A percentile compares a stretch with the other conserved stretches of the same genome.
phyloP scores from a whole-genome alignment of 169 alveolate genomes.

The Plasmodium billcollinsi region DNA sequence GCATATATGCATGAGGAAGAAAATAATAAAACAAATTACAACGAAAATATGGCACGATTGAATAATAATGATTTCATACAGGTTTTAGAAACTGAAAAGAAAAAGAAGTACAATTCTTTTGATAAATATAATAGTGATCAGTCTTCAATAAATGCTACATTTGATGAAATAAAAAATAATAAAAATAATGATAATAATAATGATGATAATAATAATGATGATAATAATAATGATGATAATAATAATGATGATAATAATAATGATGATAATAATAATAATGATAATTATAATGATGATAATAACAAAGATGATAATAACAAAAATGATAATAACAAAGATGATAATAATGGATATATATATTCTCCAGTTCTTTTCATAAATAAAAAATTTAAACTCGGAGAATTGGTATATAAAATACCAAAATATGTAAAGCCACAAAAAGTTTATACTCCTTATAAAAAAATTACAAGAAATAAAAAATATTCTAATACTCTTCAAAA shows the following conservation, averaged over 20 bases:
- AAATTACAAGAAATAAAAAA: constrained; percentile 50
- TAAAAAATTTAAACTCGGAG: constrained; percentile 63
- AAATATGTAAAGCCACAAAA: constrained; percentile 70
- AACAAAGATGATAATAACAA: neutral
- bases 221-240: neutral
- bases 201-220: neutral
- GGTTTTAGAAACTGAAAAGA: no score
- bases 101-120: no score
- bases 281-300: neutral
- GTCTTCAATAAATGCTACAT: no score
- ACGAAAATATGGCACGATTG: no score
- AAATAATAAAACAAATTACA: no score
- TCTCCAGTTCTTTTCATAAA: constrained; percentile 44
- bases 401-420: constrained; percentile 64
- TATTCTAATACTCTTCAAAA: constrained; percentile 61
- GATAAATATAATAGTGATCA: no score
- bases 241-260: neutral
- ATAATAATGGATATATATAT: constrained; percentile 1
- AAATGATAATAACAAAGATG: neutral
- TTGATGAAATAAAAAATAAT: no score
- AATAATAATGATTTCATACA: no score
- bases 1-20: no score
- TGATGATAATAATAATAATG: neutral
- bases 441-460: constrained; percentile 71
- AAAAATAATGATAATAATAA: neutral